Base-by-base conservation (phyloP, 108 stramenopile genomes). In the Skeletonema menzelii region DNA sequence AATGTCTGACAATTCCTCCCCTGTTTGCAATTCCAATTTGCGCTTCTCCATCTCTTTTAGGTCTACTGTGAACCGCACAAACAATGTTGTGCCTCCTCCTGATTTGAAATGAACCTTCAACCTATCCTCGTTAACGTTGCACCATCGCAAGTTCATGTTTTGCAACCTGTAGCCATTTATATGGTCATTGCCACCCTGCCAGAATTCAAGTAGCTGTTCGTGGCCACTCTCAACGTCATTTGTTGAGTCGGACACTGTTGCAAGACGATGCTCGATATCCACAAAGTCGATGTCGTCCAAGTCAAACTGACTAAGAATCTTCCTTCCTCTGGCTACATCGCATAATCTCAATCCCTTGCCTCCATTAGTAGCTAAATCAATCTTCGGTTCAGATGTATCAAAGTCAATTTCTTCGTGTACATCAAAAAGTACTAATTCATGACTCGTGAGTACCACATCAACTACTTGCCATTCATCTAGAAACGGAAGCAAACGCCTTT, bases 361-460 rank as follows among this genome's bases (percentile, higher is more conserved):
- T 20, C 94, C 94, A 57, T 87, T 87, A 6, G 72, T 84, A 7
- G 85, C 57, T 20, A 76, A 77, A 31, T 72, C 17, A 19, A 17
- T 40, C 59, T 56, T 34, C 34, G 28, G 40, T 2, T 5, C 67
- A 37, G 24, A 40, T 17, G 13, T 40, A 59, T 56, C 56, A 15
- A 55, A 53, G 1, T 49, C 59, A 12, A 31, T 55, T 67, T 62
- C 64, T 42, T 71, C 65, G 17, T 47, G 37, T 32, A 76, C 84
- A 49, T 91, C 86, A 40, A 87, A 86, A 63, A 87, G 86, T 8
- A 95, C 86, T 37, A 93, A 75, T 73, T 95, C 94, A 59, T 84
- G 90, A 13, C 80, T 85, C 58, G 94, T 95, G 49, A 95, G 72
- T 22, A 89, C 89, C 24, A 87, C 91, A 79, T 95, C 94, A 55